phyloP scores from a whole-genome alignment of 495 filamentous ascomycete genomes.

The Sordaria brevicollis region DNA sequence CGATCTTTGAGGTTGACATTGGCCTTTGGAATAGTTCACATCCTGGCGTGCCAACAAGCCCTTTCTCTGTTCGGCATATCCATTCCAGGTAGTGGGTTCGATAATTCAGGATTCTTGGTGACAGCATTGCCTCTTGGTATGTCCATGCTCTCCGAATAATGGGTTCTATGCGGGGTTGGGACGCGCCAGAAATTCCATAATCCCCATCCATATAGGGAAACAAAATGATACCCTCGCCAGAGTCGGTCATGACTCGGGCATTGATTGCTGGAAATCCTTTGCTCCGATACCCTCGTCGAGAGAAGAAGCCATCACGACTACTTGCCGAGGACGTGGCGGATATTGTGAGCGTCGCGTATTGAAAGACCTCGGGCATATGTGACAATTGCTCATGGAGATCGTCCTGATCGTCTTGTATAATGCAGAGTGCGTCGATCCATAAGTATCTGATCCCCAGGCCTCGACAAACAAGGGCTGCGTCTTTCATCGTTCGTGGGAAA shows the following conservation, averaged over 20 bases:
- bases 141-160: background rate
- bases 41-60: background rate
- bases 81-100: background rate
- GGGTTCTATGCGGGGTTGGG: background rate
- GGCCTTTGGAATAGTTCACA: background rate
- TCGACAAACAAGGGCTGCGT: background rate
- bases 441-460: background rate
- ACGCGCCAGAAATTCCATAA: background rate
- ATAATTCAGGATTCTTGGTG: background rate
- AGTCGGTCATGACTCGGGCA: background rate
- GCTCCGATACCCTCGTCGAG: background rate
- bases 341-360: background rate
- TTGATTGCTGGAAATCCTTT: background rate
- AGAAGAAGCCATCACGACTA: background rate
- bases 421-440: conserved; percentile 2
- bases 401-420: background rate
- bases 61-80: background rate
- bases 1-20: background rate
- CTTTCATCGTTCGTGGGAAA: background rate
- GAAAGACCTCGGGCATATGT: conserved; percentile 1
- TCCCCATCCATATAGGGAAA: background rate
- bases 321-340: background rate
- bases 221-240: background rate
- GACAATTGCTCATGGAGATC: background rate
- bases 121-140: background rate